Percentiles rank a stretch among this genome's conserved stretches.
phyloP scores from a whole-genome alignment of 164 flowering plant genomes.

The Taxillus chinensis region DNA sequence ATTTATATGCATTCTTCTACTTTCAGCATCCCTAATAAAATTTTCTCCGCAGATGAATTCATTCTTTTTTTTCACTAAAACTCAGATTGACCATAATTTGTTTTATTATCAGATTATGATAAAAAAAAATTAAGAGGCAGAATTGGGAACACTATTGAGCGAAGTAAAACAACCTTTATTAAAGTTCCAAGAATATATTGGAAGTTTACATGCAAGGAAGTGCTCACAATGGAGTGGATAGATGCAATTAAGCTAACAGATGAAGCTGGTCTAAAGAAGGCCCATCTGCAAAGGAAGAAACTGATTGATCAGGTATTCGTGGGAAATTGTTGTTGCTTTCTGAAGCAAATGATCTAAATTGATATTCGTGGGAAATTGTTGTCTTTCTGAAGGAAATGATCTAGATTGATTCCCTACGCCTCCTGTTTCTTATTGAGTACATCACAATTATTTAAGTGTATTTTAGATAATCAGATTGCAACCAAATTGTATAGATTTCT shows the following conservation, averaged over 20 bases:
- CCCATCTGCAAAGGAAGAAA: conserved; percentile 48
- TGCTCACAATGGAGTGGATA: conserved; percentile 98
- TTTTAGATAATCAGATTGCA: background rate
- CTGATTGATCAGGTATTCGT: conserved; percentile 71
- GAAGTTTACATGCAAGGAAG: conserved; percentile 72
- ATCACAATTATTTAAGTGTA: background rate
- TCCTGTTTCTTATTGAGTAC: background rate
- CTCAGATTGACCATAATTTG: background rate
- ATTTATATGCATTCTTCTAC: no score
- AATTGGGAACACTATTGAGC: conserved; percentile 11
- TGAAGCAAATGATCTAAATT: background rate
- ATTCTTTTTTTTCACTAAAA: background rate
- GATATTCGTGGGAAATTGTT: conserved; percentile 1
- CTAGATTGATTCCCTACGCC: background rate
- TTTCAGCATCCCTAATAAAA: no score
- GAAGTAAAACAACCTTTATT: conserved; percentile 22
- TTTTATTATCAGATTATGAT: conserved; percentile 24
- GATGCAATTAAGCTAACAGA: conserved; percentile 95
- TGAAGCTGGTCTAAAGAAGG: conserved; percentile 44
- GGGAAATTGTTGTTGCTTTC: background rate
- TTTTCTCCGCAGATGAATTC: no score
- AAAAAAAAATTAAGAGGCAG: conserved; percentile 16
- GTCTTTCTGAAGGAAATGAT: background rate
- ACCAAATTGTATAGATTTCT: background rate
- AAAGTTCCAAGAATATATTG: conserved; percentile 92